Base-by-base conservation (phyloP, 495 filamentous ascomycete genomes). In the Friedmanniomyces endolithicus region DNA sequence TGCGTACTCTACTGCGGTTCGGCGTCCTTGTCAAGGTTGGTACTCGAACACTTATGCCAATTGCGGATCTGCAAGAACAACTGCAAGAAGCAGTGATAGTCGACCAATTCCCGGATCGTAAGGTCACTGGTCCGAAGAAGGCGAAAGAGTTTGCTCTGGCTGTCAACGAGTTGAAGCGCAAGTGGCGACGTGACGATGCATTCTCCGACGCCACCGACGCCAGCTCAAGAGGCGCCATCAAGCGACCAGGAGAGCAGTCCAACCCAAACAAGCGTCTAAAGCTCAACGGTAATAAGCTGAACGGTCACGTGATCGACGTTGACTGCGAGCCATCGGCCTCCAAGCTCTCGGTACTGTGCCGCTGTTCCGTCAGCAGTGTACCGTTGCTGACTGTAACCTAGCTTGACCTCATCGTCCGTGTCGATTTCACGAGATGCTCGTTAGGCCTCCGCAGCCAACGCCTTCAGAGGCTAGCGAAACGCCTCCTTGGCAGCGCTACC, bases 381-480 rank as follows among this genome's bases (percentile, higher is more conserved):
- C 50, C 23, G 17, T 49, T 47, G 37, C 53, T 60, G 49, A 60
- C 49, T 23, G 4, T 46, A 1, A 45, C 31, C 22, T 41, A 82
- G 78, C 69, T 76, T 29, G 69, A 83, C 50, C 68, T 87, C 49
- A 77, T 87, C 20, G 71, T 97, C 44, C 81, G 86, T 27, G 74
- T 96, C 23, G 95, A 95, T 66, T 84, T 88, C 64, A 84, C 87
- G 34, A 95, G 90, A 64, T 83, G 87, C 43, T 74, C 80, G 4
- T 86, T 97, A 14, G 75, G 85, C 17, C 75, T 94, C 52, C 87
- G 92, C 50, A 95, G 84, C 58, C 74, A 78, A 48, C 81, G 81
- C 22, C 82, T 98, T 29, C 78, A 84, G 37, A 71, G 74, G 2
- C 70, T 81, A 22, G 83, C 75, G 2, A 71, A 72, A 59, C 78